A percentile compares a stretch with the other conserved stretches of the same genome.
Evolutionary conservation across 495 filamentous ascomycete genomes (phyloP).

Genomic region (Hypoxylon intermedium): DNA sequence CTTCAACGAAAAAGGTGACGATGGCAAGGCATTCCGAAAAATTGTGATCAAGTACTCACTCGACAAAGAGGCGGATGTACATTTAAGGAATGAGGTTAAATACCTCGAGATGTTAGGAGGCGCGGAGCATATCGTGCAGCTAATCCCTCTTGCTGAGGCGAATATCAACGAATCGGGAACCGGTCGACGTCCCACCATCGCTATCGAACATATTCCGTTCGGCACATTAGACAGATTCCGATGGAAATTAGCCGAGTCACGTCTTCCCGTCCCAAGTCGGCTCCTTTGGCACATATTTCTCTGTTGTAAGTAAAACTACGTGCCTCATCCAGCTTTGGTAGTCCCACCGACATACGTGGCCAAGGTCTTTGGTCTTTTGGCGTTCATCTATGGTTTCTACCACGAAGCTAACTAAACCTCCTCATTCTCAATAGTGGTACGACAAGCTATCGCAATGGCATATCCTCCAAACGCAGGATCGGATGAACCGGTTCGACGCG

Average conservation of each 20-base stretch:
- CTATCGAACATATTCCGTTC: conserved; percentile 24
- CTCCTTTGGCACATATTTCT: conserved; percentile 30
- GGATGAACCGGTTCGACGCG: background rate
- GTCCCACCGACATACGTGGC: no score
- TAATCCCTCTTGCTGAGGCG: conserved; percentile 9
- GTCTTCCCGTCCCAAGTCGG: conserved; percentile 2
- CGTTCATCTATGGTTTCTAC: background rate
- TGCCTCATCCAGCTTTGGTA: background rate
- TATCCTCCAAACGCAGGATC: conserved; percentile 3
- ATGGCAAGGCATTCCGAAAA: background rate
- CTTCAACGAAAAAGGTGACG: conserved; percentile 2
- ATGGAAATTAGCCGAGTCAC: background rate
- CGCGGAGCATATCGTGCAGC: conserved; percentile 31
- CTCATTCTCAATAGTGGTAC: conserved; percentile 8
- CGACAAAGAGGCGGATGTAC: background rate
- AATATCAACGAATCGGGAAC: conserved; percentile 3
- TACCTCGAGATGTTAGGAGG: conserved; percentile 23
- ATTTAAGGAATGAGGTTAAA: conserved; percentile 20
- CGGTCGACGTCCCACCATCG: conserved; percentile 22
- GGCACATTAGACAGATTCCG: background rate
- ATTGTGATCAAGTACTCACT: conserved; percentile 36
- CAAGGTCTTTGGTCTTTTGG: background rate
- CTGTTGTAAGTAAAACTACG: conserved; percentile 19
- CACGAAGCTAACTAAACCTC: conserved; percentile 4
- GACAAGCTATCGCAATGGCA: conserved; percentile 28